These are phyloP conservation scores for Microstegium vimineum DNA, from an alignment of 176 grass and related monocot genomes.

Conservation along the genomic window DNA sequence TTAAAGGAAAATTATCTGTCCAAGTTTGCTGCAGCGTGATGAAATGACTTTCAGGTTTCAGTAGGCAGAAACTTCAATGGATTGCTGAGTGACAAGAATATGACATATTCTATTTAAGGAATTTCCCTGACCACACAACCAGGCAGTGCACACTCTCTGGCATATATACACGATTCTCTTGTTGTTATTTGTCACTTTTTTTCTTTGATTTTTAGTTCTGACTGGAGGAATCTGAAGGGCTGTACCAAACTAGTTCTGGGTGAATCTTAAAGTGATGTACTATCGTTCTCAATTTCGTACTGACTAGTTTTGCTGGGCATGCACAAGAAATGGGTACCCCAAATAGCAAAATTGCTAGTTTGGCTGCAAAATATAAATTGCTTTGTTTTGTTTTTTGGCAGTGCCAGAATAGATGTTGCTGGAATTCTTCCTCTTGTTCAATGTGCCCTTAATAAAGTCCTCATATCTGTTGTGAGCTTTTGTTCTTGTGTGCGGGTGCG, in stretches of 20 bases:
- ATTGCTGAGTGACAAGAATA: not conserved
- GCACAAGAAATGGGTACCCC: not conserved
- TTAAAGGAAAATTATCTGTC: not conserved
- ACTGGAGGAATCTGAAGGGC: not conserved
- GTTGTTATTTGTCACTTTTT: not conserved
- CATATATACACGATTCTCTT: not conserved
- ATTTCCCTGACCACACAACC: not conserved
- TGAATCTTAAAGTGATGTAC: not conserved
- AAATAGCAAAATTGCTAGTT: not conserved
- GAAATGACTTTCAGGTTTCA: conserved; percentile 24
- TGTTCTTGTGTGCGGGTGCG: too few relatives aligned
- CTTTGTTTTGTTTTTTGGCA: not conserved
- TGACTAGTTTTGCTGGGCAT: not conserved
- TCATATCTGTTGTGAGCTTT: too few relatives aligned
- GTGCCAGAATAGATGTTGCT: not conserved
- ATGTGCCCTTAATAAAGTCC: too few relatives aligned
- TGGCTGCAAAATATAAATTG: not conserved
- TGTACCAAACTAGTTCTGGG: not conserved
- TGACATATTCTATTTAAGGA: not conserved
- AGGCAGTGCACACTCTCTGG: not conserved
- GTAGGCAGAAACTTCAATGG: conserved; percentile 11
- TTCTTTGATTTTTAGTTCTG: not conserved
- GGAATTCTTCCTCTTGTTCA: too few relatives aligned
- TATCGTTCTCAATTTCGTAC: not conserved
- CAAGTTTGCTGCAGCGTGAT: not conserved